Evolutionary conservation across 75 land plant genomes (phyloP).

Genomic region (Ceratopteris richardii): DNA sequence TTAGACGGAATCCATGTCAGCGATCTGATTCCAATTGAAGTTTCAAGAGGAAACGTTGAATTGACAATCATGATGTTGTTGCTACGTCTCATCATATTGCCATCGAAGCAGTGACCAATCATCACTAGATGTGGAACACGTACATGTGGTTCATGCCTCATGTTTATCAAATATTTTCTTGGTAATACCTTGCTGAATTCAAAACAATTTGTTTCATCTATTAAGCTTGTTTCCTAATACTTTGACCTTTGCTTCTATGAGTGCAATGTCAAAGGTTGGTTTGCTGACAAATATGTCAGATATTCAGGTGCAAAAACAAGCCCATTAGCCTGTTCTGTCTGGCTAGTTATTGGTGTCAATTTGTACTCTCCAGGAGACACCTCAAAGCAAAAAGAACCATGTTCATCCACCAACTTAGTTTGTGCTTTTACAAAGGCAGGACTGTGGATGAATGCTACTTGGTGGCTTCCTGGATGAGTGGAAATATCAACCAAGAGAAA

Average conservation of each 20-base stretch:
- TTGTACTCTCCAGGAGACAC: constrained; percentile 90
- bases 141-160: constrained; percentile 32
- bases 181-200: constrained; percentile 66
- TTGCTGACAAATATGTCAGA: constrained; percentile 46
- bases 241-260: constrained; percentile 76
- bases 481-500: constrained; percentile 31
- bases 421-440: constrained; percentile 83
- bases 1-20: no score
- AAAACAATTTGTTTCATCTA: constrained; percentile 38
- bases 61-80: no score
- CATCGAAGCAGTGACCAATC: no score
- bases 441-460: constrained; percentile 88
- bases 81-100: no score
- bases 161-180: constrained; percentile 79
- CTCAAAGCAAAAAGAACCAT: constrained; percentile 91
- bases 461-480: constrained; percentile 42
- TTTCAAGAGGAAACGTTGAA: no score
- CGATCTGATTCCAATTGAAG: no score
- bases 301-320: constrained; percentile 64
- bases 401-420: constrained; percentile 51
- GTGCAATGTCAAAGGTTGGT: constrained; percentile 55
- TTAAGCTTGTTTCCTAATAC: constrained; percentile 38
- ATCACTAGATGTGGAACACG: constrained; percentile 35
- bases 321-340: constrained; percentile 45
- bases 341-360: constrained; percentile 55